A percentile compares a stretch with the other conserved stretches of the same genome.
Evolutionary conservation across 2,329 filamentous ascomycete species (phyloP).

Genomic region (Magnaporthiopsis poae): DNA sequence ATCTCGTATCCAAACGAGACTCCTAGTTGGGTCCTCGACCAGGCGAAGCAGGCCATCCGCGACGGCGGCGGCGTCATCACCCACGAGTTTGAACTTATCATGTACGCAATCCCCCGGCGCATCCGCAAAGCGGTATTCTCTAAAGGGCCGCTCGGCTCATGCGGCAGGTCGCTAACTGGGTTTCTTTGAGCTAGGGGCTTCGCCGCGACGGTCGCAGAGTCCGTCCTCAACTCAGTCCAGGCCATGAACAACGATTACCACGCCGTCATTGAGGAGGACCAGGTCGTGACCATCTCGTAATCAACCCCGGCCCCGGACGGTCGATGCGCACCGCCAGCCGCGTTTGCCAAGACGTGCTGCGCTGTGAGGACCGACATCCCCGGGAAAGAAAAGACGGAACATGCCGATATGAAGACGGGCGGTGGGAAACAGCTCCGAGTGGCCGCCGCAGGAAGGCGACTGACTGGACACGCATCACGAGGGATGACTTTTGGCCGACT

Average conservation of each 20-base stretch:
- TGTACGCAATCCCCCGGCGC: slow-evolving; percentile 41
- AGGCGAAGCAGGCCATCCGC: slow-evolving; percentile 62
- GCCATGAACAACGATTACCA: slow-evolving; percentile 49
- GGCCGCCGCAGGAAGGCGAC: neutral
- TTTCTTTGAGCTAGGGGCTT: slow-evolving; percentile 52
- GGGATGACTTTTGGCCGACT: neutral
- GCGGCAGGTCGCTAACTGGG: neutral
- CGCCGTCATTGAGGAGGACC: slow-evolving; percentile 67
- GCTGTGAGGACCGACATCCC: too few species aligned
- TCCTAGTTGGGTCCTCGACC: slow-evolving; percentile 55
- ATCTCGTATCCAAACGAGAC: slow-evolving; percentile 65
- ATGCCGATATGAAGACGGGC: neutral
- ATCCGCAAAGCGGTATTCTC: neutral
- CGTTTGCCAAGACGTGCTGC: neutral
- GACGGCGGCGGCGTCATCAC: slow-evolving; percentile 67
- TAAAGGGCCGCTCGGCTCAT: neutral
- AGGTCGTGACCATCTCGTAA: slow-evolving; percentile 44
- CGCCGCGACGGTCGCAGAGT: slow-evolving; percentile 61
- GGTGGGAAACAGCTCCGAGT: neutral
- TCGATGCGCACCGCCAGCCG: too few species aligned
- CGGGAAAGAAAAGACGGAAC: neutral
- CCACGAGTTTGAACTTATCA: slow-evolving; percentile 61
- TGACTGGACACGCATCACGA: neutral
- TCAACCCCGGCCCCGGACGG: neutral
- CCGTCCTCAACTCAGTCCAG: slow-evolving; percentile 58